Evolutionary conservation across 495 filamentous ascomycete species (phyloP), one percentile per base, ranked within the genome.

Genomic region (Apiosordaria backusii): DNA sequence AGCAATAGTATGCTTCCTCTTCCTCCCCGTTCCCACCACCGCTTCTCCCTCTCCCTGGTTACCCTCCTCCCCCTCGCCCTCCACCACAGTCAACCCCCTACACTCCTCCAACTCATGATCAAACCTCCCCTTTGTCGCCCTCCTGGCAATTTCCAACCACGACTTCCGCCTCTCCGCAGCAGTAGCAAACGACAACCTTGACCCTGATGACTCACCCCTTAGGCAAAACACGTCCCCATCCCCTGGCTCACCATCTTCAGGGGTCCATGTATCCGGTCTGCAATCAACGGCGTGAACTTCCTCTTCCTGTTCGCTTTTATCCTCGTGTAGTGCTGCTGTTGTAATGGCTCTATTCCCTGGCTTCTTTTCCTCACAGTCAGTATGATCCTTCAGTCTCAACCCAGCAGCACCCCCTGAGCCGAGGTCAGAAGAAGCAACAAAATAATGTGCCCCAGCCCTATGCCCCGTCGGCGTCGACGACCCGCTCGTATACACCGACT

Each of bases 381-480:
- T 25, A 53, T 60, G 65, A 6, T 27, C 65, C 27, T 45, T 60
- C 29, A 63, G 22, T n/a, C 29, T 60, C 9, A 63, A 6, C 35
- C 59, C 65, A 21, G 22, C 63, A 5, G 21, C 29, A 22, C 0
- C 15, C 13, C 40, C 54, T 5, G 21, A 16, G 16, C 9, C 16
- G 22, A 57, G n/a, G 55, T 27, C 45, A 13, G 50, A 6, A 7
- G 3, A 6, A 7, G 3, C 50, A 15, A 21, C 21, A 60, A 63
- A 60, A 23, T 60, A 63, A 23, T 59, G 52, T n/a, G 19, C 52
- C 4, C 21, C 60, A 15, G 24, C 9, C 4, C 13, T 13, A 45
- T 62, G 50, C 16, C 13, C n/a, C n/a, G n/a, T 55, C 25, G 65
- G 29, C 6, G 64, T 58, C 1, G 57, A 50, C 29, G 19, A 16